These are phyloP conservation scores for Coemansia brasiliensis DNA, from an alignment of 192 early-diverging fungal species.

Conservation along the genomic window DNA sequence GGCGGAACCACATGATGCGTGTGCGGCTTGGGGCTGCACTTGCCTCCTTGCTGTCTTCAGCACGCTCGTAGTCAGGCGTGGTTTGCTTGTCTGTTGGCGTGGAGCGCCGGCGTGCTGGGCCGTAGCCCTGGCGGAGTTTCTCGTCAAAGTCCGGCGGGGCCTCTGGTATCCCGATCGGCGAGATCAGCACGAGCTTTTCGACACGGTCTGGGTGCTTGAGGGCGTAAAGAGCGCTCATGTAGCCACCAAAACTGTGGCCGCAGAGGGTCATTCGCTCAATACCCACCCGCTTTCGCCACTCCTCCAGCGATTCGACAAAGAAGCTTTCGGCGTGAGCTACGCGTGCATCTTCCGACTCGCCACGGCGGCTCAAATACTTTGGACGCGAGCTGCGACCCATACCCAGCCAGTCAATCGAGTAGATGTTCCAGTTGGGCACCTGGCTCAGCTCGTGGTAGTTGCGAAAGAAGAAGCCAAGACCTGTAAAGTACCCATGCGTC, in stretches of 20 bases:
- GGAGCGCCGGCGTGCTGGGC: conserved; percentile 14
- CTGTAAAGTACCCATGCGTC: conserved; percentile 56
- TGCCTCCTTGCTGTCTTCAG: background rate
- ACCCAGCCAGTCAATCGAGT: conserved; percentile 87
- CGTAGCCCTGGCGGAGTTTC: conserved; percentile 30
- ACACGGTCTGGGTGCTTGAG: conserved; percentile 84
- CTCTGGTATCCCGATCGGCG: conserved; percentile 78
- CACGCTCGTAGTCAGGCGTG: conserved; percentile 28
- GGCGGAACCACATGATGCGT: conserved; percentile 23
- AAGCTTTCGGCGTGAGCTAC: conserved; percentile 68
- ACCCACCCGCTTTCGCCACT: conserved; percentile 75
- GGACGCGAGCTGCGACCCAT: conserved; percentile 88
- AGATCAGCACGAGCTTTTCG: conserved; percentile 83
- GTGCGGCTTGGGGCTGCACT: conserved; percentile 30
- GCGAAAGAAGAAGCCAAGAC: conserved; percentile 54
- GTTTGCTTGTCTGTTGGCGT: conserved; percentile 6
- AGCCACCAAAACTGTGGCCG: conserved; percentile 87
- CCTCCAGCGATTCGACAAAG: conserved; percentile 89
- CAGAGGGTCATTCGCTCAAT: conserved; percentile 83
- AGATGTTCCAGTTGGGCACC: conserved; percentile 42
- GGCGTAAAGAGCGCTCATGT: conserved; percentile 82
- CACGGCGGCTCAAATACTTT: conserved; percentile 56
- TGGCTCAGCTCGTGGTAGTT: conserved; percentile 49
- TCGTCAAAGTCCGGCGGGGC: conserved; percentile 53
- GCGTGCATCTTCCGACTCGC: conserved; percentile 52